Base-by-base conservation (phyloP, 2,329 filamentous ascomycete species). In the Byssothecium circinans region DNA sequence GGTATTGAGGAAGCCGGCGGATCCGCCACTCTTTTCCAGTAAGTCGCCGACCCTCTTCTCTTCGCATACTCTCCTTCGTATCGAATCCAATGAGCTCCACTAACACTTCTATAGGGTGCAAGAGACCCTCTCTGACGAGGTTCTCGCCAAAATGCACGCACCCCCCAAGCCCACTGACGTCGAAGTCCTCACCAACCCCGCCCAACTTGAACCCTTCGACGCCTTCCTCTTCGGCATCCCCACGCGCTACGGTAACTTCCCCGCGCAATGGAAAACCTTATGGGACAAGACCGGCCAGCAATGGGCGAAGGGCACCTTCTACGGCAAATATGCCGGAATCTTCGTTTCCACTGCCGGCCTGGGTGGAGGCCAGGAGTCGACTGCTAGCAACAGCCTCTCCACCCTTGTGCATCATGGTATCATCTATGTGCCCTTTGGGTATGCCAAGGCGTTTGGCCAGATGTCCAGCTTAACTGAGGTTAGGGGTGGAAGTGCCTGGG, bases 191-290 rank as follows among this genome's bases (percentile, higher is more conserved):
- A 78, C 85, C 50, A 76, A 80, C 62, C 79, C 81, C 41, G 70
- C 80, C 11, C 77, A 72, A 25, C 85, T 96, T 35, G 82, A 85
- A 67, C 56, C 78, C 43, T 97, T 95, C 77, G 91, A 97, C 67
- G 94, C 79, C 59, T 86, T 96, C 78, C 85, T 99, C 56, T 82
- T 97, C 64, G 94, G 94, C 59, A 94, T 97, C 72, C 94, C 94
- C 50, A 99, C 94, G 42, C 84, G 94, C 60, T 99, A 89, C 78
- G 94, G 94, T 64, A 97, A 95, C 84, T 96, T 96, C 81, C 91
- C 92, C 40, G 89, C 87, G 15, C 94, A 99, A 78, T 96, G 88
- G 88, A 96, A 94, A 81, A 68, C 84, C 34, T 92, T 91, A 81
- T 95, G 91, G 88, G 94, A 99, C 79, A 82, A 83, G 75, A 91